phyloP scores from a whole-genome alignment of 2,329 filamentous ascomycete genomes.

The Colletotrichum noveboracense region DNA sequence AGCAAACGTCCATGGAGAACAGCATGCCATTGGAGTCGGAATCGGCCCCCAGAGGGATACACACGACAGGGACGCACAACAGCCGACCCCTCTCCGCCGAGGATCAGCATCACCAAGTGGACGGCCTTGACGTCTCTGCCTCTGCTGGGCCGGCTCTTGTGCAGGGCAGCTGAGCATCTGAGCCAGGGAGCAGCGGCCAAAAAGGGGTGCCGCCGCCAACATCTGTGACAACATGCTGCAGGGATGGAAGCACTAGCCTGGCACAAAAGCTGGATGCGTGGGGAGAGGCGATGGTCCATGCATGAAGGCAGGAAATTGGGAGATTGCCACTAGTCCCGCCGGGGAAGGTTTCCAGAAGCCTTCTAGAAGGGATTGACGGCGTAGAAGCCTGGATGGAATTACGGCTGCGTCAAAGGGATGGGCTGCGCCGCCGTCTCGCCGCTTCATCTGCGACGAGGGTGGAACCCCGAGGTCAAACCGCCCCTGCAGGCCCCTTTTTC shows the following conservation, averaged over 20 bases:
- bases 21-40: not conserved
- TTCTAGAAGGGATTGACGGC: constrained; percentile 24
- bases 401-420: constrained; percentile 11
- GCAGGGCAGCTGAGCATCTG: constrained; percentile 1
- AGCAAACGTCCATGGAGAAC: not conserved
- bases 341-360: constrained; percentile 42
- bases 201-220: constrained; percentile 10
- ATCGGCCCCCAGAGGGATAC: not conserved
- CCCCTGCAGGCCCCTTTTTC: constrained; percentile 1
- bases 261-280: constrained; percentile 29
- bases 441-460: constrained; percentile 21
- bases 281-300: constrained; percentile 27
- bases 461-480: constrained; percentile 2
- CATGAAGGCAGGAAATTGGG: constrained; percentile 29
- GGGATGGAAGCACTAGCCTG: constrained; percentile 2
- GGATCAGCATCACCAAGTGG: not conserved
- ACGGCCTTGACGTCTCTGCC: not conserved
- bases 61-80: not conserved
- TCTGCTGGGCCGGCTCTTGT: not conserved
- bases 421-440: constrained; percentile 12
- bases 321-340: constrained; percentile 30
- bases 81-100: not conserved
- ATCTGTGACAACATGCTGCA: constrained; percentile 16
- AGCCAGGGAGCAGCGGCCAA: not conserved
- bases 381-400: constrained; percentile 10